These are phyloP conservation scores for Hyaloraphidium curvatum DNA, from an alignment of 192 early-diverging fungal genomes.

Conservation along the genomic window DNA sequence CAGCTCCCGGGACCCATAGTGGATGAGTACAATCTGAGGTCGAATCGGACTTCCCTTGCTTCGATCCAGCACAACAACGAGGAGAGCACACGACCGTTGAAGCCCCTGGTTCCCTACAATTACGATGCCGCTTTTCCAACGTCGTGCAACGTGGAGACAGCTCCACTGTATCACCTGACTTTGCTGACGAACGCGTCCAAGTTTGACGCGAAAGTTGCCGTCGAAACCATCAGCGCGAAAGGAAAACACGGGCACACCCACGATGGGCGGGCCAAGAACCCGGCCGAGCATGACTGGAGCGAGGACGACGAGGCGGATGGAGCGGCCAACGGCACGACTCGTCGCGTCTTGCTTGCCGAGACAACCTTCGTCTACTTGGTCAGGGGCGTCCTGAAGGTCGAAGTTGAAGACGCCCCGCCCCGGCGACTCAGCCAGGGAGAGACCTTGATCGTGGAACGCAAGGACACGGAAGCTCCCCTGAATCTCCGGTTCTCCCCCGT, in stretches of 20 bases:
- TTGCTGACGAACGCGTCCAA: constrained; percentile 19
- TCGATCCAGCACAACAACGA: constrained; percentile 30
- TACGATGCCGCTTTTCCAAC: constrained; percentile 35
- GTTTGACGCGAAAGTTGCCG: constrained; percentile 9
- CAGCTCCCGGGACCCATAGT: background rate
- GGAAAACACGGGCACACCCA: constrained; percentile 15
- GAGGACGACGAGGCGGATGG: constrained; percentile 5
- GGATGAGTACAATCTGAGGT: background rate
- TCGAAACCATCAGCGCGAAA: constrained; percentile 24
- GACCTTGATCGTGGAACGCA: constrained; percentile 31
- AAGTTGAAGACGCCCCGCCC: constrained; percentile 8
- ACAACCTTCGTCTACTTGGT: constrained; percentile 37
- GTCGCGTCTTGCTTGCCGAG: constrained; percentile 31
- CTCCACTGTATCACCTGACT: constrained; percentile 13
- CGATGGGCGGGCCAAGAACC: background rate
- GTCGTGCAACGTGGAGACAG: constrained; percentile 11
- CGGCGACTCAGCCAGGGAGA: constrained; percentile 16
- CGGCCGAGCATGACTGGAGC: background rate
- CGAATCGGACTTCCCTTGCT: constrained; percentile 14
- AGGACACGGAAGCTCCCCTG: constrained; percentile 30
- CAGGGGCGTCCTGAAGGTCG: constrained; percentile 23
- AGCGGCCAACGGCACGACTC: constrained; percentile 14
- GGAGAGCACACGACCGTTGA: constrained; percentile 21
- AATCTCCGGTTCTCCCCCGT: constrained; percentile 28
- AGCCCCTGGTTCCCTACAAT: constrained; percentile 33